Evolutionary conservation across 2,329 filamentous ascomycete species (phyloP).

Genomic region (Aspergillus oerlinghausenensis): DNA sequence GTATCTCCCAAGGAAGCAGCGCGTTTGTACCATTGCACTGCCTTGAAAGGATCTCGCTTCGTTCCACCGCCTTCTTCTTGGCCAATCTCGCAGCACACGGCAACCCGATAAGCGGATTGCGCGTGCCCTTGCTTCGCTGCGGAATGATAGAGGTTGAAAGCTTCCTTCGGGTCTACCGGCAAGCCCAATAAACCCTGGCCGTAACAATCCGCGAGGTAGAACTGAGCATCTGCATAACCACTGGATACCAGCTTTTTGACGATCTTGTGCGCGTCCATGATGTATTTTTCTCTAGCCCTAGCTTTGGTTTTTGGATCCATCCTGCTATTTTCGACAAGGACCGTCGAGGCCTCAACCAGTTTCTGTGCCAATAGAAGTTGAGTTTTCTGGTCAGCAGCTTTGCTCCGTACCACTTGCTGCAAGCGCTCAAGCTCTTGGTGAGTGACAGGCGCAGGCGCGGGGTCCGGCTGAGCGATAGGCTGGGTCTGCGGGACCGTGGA

Average conservation of each 20-base stretch:
- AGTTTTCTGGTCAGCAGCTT: conserved; percentile 66
- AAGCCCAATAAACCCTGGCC: conserved; percentile 75
- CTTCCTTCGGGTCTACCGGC: conserved; percentile 82
- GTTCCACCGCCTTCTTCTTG: conserved; percentile 92
- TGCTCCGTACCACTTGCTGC: conserved; percentile 63
- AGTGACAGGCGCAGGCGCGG: conserved; percentile 58
- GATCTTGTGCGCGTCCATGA: conserved; percentile 81
- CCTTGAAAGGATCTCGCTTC: conserved; percentile 82
- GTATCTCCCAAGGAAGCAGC: conserved; percentile 86
- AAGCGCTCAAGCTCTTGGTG: conserved; percentile 71
- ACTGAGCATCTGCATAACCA: conserved; percentile 82
- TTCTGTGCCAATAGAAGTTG: conserved; percentile 75
- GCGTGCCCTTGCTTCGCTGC: conserved; percentile 86
- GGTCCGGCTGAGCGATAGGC: conserved; percentile 9
- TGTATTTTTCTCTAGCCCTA: conserved; percentile 73
- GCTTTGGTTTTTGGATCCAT: conserved; percentile 60
- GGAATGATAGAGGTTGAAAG: conserved; percentile 88
- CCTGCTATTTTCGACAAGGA: conserved; percentile 69
- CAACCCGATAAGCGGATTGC: conserved; percentile 85
- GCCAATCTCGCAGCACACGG: conserved; percentile 95
- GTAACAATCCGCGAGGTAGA: conserved; percentile 84
- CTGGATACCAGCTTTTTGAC: conserved; percentile 77
- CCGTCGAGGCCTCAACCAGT: conserved; percentile 76
- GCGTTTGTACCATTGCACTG: conserved; percentile 96
- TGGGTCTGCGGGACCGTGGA: conserved; percentile 27